Base-by-base conservation (phyloP, 129 eudicot species). In the Scalesia atractyloides region DNA sequence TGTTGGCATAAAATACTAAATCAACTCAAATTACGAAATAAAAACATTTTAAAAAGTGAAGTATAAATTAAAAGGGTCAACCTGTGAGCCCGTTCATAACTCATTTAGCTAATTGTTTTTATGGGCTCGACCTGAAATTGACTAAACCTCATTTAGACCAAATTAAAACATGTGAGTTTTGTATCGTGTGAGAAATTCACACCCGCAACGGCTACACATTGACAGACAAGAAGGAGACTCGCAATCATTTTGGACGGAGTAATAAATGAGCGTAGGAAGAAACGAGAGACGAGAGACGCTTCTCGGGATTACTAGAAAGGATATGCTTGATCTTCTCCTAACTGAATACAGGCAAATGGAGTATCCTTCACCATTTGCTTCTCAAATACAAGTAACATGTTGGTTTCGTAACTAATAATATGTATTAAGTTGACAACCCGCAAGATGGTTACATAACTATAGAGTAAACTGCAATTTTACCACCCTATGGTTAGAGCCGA, bases 321-420 rank as follows among this genome's bases (percentile, higher is more conserved):
- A 92, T 66, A 92, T 92, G 98, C 79, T 93, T 77, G 97, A 93
- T 75, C 81, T 79, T 43, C 86, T 93, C 11, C 22, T 93, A 86
- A 80, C 66, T n/a, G 99, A 95, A 82, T 66, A 72, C 34, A 68
- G 96, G 15, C 82, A 86, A 36, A 95, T 90, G 99, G 89, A 81
- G 7, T 94, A 90, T 73, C 43, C 93, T 94, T 20, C 99, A 94
- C 75, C 72, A 94, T 82, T 93, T 90, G 56, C 91, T 93, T 11
- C 80, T 90, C 2, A 79, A 82, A 19, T 95, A 90, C 70, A 62
- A 85, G 99, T 95, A 50, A 37, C 9, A 37, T 37, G 9, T 37
- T 7, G 5, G 30, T 24, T 24, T 24, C 9, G 5, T 9, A 37
- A 5, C 8, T 5, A 37, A 37, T 5, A 37, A 5, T 7, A 37